phyloP scores from a whole-genome alignment of 1,139 yeast genomes.

The Blastobotrys apis region DNA sequence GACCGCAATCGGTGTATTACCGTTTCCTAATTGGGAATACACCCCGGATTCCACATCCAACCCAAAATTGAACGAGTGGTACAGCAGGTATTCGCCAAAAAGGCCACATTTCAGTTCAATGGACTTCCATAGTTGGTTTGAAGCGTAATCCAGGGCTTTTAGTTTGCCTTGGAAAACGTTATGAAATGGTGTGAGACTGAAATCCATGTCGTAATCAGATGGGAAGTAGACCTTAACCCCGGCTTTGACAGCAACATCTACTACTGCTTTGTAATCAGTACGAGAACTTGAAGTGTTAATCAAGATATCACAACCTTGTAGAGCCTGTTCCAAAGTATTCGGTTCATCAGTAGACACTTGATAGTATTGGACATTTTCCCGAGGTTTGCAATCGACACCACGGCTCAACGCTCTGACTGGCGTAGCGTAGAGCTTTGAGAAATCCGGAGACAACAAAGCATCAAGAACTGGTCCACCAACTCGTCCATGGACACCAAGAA shows the following conservation, averaged over 20 bases:
- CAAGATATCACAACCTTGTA: constrained; percentile 50
- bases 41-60: constrained; percentile 31
- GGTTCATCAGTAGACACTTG: constrained; percentile 13
- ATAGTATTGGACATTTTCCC: background rate
- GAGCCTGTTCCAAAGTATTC: constrained; percentile 33
- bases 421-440: constrained; percentile 41
- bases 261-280: constrained; percentile 22
- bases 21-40: constrained; percentile 40
- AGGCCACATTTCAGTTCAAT: constrained; percentile 11
- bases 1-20: constrained; percentile 36
- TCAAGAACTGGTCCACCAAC: constrained; percentile 47
- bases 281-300: constrained; percentile 38
- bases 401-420: constrained; percentile 54
- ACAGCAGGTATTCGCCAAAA: constrained; percentile 34
- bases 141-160: constrained; percentile 7
- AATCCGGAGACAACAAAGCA: constrained; percentile 44
- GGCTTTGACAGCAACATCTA: constrained; percentile 41
- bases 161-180: constrained; percentile 5
- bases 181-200: constrained; percentile 20
- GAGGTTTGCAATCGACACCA: background rate
- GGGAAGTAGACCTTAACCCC: constrained; percentile 55
- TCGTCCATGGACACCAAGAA: constrained; percentile 51
- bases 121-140: background rate
- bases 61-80: constrained; percentile 17
- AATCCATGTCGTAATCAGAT: constrained; percentile 56